These are phyloP conservation scores for Mrakia blollopis DNA, from an alignment of 768 basidiomycete species.

Conservation along the genomic window DNA sequence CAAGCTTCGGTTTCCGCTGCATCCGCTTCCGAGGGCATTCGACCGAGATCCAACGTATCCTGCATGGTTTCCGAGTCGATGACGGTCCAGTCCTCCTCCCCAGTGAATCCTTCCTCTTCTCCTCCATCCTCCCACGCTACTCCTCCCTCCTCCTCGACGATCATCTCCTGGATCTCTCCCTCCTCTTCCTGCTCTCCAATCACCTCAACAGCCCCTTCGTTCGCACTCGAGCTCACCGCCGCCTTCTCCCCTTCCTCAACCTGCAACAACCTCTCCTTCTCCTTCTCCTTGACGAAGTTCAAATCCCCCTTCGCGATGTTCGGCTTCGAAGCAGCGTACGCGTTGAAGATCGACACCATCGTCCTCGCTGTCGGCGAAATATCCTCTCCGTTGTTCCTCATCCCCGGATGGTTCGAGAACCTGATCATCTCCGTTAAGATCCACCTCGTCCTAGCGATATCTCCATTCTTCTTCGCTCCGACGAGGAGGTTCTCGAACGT, in stretches of 20 bases:
- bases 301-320: constrained; percentile 59
- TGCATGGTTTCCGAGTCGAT: not conserved
- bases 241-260: not conserved
- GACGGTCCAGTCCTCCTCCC: constrained; percentile 19
- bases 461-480: constrained; percentile 79
- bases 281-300: constrained; percentile 32
- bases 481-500: constrained; percentile 83
- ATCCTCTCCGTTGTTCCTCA: constrained; percentile 31
- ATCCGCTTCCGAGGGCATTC: not conserved
- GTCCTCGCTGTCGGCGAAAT: constrained; percentile 57
- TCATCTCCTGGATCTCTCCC: no score
- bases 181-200: not conserved
- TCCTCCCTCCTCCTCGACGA: not conserved
- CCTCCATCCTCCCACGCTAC: constrained; percentile 18
- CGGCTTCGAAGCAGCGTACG: constrained; percentile 74
- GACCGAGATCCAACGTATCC: constrained; percentile 36
- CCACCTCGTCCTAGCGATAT: constrained; percentile 78
- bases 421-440: constrained; percentile 78
- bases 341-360: constrained; percentile 78
- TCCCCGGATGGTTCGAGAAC: constrained; percentile 33
- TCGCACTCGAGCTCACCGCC: not conserved
- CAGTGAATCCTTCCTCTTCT: constrained; percentile 24
- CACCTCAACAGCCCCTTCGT: not conserved
- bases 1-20: not conserved
- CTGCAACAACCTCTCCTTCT: not conserved